These are phyloP conservation scores for Eucalyptus rudis DNA, from an alignment of 345 rosid species.

Conservation along the genomic window DNA sequence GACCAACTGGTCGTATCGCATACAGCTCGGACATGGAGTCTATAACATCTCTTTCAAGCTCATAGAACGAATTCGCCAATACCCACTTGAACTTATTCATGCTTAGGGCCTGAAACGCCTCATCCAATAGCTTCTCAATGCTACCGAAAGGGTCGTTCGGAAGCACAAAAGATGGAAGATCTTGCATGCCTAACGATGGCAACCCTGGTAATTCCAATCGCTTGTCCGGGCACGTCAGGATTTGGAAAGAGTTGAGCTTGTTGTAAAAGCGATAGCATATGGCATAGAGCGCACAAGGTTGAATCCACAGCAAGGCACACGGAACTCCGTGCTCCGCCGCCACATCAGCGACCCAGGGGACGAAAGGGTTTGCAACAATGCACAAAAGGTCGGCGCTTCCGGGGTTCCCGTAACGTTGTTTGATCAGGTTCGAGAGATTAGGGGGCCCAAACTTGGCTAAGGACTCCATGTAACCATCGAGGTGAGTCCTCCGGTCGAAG, in stretches of 20 bases:
- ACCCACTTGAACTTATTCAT: conserved; percentile 37
- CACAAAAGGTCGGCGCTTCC: conserved; percentile 4
- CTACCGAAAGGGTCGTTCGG: not conserved
- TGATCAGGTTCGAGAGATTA: conserved; percentile 20
- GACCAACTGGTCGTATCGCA: conserved; percentile 35
- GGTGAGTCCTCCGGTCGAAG: conserved; percentile 8
- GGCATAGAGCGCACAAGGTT: conserved; percentile 29
- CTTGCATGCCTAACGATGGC: conserved; percentile 18
- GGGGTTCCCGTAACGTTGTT: not conserved
- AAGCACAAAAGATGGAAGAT: conserved; percentile 35
- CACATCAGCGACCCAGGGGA: conserved; percentile 39
- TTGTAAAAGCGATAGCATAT: conserved; percentile 30
- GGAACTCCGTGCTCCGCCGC: conserved; percentile 27
- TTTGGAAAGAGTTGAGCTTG: conserved; percentile 12
- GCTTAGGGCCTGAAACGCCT: not conserved
- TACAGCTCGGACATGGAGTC: conserved; percentile 4
- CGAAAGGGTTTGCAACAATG: conserved; percentile 21
- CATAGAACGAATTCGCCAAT: conserved; percentile 32
- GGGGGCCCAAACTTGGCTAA: conserved; percentile 7
- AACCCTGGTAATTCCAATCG: conserved; percentile 20
- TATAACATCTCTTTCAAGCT: conserved; percentile 28
- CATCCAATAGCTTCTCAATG: not conserved
- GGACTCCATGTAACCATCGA: not conserved
- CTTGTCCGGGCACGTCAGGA: conserved; percentile 4
- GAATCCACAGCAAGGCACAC: conserved; percentile 44